Percentiles rank a stretch among this genome's conserved stretches.
Conservation (phyloP, 305 asterid genomes). For the Rubia peregrina region DNA sequence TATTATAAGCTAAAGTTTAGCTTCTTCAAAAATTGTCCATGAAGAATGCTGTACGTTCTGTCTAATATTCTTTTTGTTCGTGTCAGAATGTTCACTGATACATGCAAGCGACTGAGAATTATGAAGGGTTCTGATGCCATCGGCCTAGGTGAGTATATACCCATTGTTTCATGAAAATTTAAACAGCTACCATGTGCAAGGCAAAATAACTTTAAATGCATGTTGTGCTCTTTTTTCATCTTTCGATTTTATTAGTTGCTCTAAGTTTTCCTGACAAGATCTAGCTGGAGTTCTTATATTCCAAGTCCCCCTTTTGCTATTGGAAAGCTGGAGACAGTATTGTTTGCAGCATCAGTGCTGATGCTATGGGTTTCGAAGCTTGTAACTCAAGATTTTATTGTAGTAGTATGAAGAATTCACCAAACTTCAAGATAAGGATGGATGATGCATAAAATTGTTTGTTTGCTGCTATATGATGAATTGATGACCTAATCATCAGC, state of each 20-base stretch:
- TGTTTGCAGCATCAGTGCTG: not conserved
- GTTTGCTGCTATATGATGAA: too few relatives aligned
- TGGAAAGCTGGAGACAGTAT: not conserved
- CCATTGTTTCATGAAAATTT: not conserved
- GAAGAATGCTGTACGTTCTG: not conserved
- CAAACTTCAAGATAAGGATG: too few relatives aligned
- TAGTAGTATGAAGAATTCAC: not conserved
- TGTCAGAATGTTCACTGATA: conserved; percentile 30
- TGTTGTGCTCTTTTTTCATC: not conserved
- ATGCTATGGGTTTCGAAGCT: not conserved
- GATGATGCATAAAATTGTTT: too few relatives aligned
- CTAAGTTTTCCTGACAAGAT: not conserved
- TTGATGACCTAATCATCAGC: too few relatives aligned
- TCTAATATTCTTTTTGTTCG: not conserved
- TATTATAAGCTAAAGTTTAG: not conserved
- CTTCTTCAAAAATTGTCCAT: not conserved
- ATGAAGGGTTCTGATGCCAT: conserved; percentile 35
- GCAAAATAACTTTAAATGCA: not conserved
- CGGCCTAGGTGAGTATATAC: conserved; percentile 28
- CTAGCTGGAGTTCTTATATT: not conserved
- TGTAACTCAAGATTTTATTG: not conserved
- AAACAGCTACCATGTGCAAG: not conserved
- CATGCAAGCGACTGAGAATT: conserved; percentile 30
- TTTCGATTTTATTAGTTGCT: not conserved
- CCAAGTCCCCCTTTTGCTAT: not conserved